These are phyloP conservation scores for Fusarium chuoi DNA, from an alignment of 2,329 filamentous ascomycete genomes.

Conservation along the genomic window DNA sequence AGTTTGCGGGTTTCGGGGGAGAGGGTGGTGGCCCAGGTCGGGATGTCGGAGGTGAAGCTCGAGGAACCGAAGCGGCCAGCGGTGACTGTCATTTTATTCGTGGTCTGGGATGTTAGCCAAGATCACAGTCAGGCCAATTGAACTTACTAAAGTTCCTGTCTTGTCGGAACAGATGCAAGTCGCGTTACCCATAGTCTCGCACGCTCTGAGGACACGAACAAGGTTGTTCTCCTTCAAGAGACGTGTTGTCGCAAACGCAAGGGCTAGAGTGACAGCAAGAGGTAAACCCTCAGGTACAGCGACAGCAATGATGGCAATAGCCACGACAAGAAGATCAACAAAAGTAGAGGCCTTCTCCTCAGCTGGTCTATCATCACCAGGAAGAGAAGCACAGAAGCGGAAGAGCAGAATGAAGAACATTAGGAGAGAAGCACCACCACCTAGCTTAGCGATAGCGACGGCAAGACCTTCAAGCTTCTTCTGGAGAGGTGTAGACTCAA, in stretches of 20 bases:
- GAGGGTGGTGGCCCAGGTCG: conserved; percentile 33
- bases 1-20: conserved; percentile 41
- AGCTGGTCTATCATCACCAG: conserved; percentile 60
- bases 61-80: conserved; percentile 66
- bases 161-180: conserved; percentile 77
- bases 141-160: conserved; percentile 64
- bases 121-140: no score
- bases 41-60: conserved; percentile 46
- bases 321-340: conserved; percentile 79
- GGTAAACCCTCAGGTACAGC: conserved; percentile 82
- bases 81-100: conserved; percentile 75
- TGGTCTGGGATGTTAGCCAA: conserved; percentile 43
- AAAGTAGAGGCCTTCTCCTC: conserved; percentile 83
- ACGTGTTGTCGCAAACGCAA: conserved; percentile 80
- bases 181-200: conserved; percentile 84
- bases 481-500: conserved; percentile 80
- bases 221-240: conserved; percentile 83
- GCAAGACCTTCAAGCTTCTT: conserved; percentile 79
- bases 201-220: conserved; percentile 79
- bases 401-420: conserved; percentile 89
- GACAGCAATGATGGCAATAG: conserved; percentile 82
- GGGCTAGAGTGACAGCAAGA: conserved; percentile 78
- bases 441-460: conserved; percentile 80
- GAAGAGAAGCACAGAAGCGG: conserved; percentile 79
- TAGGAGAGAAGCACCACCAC: conserved; percentile 79